Evolutionary conservation across 768 basidiomycete species (phyloP), one percentile per base, ranked within the genome.

Genomic region (Leccinellum luteum): DNA sequence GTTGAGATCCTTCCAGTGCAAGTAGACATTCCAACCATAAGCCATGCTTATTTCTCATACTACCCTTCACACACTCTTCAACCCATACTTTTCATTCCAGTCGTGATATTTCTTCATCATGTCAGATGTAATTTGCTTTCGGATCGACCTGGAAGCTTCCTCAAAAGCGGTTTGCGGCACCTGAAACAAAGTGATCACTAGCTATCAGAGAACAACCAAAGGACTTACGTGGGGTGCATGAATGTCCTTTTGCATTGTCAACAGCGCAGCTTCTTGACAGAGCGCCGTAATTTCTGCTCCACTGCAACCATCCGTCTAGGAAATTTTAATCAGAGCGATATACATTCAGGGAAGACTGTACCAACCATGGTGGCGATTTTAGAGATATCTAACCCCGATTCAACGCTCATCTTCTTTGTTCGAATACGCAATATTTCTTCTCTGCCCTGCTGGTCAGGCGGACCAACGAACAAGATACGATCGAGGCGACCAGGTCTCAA

Each of bases 401-500:
- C 89, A 2, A 96, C 81, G 14, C 85, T 84, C 97, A 99, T 98
- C 54, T 80, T 84, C 31, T 69, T 76, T 55, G 87, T 84, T 41
- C 88, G 81, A 61, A 98, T 93, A 48, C 75, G 78, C 57, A 98
- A 78, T 55, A 98, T 98, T 54, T 98, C 95, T 60, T 85, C 81
- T 12, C 97, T 78, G 1, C 89, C 92, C 19, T 75, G 69, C 43
- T 83, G 74, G 70, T 97, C 91, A 2, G 97, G 97, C 12, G 93
- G 94, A 0, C 94, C 94, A 51, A 99, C 92, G 71, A 92, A 98
- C 6, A 99, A 74, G 50, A 98, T 90, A 27, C 95, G 86, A 75
- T 98, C 97, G 32, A 99, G 78, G 27, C 97, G 83, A 25, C 97
- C 97, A 10, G 97, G 94, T 9, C 97, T 85, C 87, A 97, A 90